Evolutionary conservation across 1,284 basidiomycete species (phyloP).

Genomic region (Tilletia setariae): DNA sequence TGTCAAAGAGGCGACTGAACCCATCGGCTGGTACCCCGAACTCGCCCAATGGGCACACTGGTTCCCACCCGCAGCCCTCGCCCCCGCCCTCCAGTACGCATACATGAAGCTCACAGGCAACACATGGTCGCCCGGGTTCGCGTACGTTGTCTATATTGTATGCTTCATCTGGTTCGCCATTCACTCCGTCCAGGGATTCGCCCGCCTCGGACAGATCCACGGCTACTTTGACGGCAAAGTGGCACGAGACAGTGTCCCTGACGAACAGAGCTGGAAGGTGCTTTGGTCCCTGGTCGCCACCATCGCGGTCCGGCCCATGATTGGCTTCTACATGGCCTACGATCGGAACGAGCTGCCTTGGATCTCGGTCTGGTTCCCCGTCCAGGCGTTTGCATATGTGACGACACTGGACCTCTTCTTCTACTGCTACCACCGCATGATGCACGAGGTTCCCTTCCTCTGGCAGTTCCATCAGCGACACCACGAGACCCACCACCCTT

Average conservation of each 20-base stretch:
- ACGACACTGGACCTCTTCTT: constrained; percentile 44
- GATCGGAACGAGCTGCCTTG: constrained; percentile 27
- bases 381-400: constrained; percentile 36
- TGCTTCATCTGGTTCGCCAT: constrained; percentile 30
- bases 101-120: constrained; percentile 16
- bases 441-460: constrained; percentile 36
- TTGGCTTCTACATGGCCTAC: constrained; percentile 36
- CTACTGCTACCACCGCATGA: constrained; percentile 45
- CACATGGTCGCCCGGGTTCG: background rate
- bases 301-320: constrained; percentile 32
- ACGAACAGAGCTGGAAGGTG: constrained; percentile 27
- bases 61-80: background rate
- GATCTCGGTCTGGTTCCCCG: constrained; percentile 31
- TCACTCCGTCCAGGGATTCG: constrained; percentile 25
- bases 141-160: constrained; percentile 17
- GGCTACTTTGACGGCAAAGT: constrained; percentile 40
- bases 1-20: background rate
- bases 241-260: constrained; percentile 36
- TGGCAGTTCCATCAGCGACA: constrained; percentile 33
- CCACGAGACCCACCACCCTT: constrained; percentile 46
- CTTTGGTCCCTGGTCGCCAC: constrained; percentile 29
- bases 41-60: constrained; percentile 15
- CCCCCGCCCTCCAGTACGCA: constrained; percentile 4
- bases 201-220: constrained; percentile 23
- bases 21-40: background rate